phyloP scores from a whole-genome alignment of 371 early-diverging fungal species.

The Mortierella sp. region DNA sequence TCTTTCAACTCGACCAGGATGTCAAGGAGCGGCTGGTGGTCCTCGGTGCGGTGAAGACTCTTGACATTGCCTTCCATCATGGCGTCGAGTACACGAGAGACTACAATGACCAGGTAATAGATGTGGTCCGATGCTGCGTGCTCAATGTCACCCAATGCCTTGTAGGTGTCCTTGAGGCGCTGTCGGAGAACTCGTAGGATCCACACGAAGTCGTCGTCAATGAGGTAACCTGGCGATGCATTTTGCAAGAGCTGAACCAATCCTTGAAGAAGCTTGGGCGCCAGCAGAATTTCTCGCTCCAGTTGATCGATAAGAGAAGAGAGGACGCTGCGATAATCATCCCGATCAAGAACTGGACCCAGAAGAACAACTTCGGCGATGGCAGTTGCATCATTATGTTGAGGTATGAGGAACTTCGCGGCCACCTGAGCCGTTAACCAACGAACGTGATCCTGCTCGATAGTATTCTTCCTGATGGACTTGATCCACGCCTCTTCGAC shows the following conservation, averaged over 20 bases:
- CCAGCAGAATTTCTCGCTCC: neutral
- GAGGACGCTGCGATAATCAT: slow-evolving; percentile 3
- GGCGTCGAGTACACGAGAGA: slow-evolving; percentile 15
- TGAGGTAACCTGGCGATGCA: neutral
- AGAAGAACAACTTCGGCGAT: neutral
- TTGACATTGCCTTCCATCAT: slow-evolving; percentile 11
- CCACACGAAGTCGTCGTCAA: neutral
- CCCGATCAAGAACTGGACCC: neutral
- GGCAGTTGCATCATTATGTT: neutral
- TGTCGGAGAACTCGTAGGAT: neutral
- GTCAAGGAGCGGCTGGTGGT: neutral
- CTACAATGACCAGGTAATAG: slow-evolving; percentile 1
- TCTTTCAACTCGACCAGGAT: neutral
- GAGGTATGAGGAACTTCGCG: neutral
- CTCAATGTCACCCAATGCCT: neutral
- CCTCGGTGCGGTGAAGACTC: neutral
- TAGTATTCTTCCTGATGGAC: neutral
- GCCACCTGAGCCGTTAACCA: neutral
- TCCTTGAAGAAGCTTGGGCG: neutral
- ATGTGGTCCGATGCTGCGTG: neutral
- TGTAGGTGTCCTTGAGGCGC: neutral
- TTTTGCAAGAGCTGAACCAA: neutral
- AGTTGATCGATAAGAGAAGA: neutral
- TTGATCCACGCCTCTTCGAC: neutral
- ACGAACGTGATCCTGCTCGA: neutral